Conservation (phyloP, 129 eudicot species). For the Pulicaria dysenterica region DNA sequence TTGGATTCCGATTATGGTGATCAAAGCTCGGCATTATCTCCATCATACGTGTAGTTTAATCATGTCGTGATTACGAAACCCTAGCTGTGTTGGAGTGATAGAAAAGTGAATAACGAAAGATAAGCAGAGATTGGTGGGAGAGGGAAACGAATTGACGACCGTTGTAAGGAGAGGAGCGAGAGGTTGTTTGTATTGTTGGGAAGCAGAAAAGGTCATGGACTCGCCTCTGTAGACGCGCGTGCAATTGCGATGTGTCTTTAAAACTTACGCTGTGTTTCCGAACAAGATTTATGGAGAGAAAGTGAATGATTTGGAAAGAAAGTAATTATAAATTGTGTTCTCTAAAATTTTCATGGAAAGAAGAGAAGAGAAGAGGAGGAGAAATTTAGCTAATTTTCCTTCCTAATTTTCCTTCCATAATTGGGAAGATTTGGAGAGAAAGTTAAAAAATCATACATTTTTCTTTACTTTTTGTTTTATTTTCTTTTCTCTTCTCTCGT, state of each 20-base stretch:
- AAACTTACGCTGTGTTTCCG: too few relatives aligned
- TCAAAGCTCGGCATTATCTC: constrained; percentile 33
- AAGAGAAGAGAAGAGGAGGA: too few relatives aligned
- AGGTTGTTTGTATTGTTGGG: constrained; percentile 24
- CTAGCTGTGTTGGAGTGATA: constrained; percentile 6
- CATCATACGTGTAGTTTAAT: constrained; percentile 15
- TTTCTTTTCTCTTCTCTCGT: too few relatives aligned
- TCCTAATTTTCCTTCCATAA: too few relatives aligned
- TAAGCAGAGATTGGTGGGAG: constrained; percentile 15
- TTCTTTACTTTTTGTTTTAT: too few relatives aligned
- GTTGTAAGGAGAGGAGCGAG: constrained; percentile 25
- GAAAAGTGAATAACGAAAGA: constrained; percentile 12
- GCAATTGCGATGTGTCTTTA: neutral
- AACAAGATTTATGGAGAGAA: too few relatives aligned
- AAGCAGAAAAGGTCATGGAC: constrained; percentile 4
- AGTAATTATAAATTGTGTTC: too few relatives aligned
- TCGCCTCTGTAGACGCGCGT: neutral
- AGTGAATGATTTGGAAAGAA: too few relatives aligned
- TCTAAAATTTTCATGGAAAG: too few relatives aligned
- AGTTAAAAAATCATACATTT: too few relatives aligned
- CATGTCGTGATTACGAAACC: constrained; percentile 2
- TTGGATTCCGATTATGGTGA: constrained; percentile 33
- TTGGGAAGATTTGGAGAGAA: too few relatives aligned
- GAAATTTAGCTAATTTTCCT: too few relatives aligned
- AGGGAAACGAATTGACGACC: constrained; percentile 37